A percentile compares a stretch with the other conserved stretches of the same genome.
These are phyloP conservation scores for Malassezia slooffiae DNA, from an alignment of 1,284 basidiomycete genomes.

Conservation along the genomic window DNA sequence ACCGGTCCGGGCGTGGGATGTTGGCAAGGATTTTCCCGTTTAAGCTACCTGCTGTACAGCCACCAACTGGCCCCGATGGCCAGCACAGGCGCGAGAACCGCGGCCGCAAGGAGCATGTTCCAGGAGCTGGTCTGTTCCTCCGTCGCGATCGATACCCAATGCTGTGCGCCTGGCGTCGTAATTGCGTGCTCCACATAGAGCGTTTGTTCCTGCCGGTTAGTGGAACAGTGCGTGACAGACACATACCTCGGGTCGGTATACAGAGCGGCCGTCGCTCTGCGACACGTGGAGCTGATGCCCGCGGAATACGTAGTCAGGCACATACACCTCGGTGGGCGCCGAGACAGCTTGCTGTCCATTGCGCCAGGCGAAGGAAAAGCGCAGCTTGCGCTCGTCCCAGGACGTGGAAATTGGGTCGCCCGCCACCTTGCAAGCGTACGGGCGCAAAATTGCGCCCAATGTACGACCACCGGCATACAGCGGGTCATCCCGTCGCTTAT, in stretches of 20 bases:
- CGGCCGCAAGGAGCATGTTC: not conserved
- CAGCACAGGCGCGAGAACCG: not conserved
- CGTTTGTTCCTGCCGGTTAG: slow-evolving; percentile 22
- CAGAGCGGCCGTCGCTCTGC: not conserved
- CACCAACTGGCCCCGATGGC: not conserved
- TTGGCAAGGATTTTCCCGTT: slow-evolving; percentile 9
- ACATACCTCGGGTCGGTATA: slow-evolving; percentile 1
- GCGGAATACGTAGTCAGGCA: slow-evolving; percentile 25
- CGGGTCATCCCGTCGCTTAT: slow-evolving; percentile 49
- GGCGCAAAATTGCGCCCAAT: slow-evolving; percentile 55
- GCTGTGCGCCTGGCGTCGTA: slow-evolving; percentile 14
- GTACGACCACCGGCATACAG: slow-evolving; percentile 72
- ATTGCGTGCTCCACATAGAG: slow-evolving; percentile 23
- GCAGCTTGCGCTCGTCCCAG: slow-evolving; percentile 28
- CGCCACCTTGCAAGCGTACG: slow-evolving; percentile 44
- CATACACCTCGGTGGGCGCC: slow-evolving; percentile 27
- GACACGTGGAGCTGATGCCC: not conserved
- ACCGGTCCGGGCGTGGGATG: slow-evolving; percentile 8
- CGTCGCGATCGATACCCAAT: slow-evolving; percentile 21
- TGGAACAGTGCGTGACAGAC: too few relatives aligned
- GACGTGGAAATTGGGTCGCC: slow-evolving; percentile 29
- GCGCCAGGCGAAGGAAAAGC: slow-evolving; percentile 34
- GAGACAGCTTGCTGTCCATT: slow-evolving; percentile 15
- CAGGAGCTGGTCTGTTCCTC: not conserved
- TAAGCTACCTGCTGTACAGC: not conserved